Conservation (phyloP, 768 basidiomycete species). For the Leucosporidium scottii region DNA sequence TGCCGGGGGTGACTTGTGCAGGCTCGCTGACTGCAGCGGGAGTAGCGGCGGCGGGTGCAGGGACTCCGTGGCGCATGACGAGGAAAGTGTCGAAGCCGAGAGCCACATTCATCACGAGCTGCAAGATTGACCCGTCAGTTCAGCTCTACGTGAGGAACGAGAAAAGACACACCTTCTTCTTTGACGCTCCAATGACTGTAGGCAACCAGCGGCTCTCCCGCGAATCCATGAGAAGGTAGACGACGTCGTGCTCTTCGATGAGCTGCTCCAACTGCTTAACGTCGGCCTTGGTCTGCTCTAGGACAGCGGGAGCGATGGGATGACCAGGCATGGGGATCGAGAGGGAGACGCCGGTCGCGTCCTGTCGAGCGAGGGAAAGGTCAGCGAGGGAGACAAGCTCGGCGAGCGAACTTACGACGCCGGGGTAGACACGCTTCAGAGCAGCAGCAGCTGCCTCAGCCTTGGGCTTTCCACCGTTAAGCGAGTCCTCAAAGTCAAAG, state of each 20-base stretch:
- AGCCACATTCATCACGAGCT: slow-evolving; percentile 91
- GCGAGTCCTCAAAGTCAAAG: slow-evolving; percentile 89
- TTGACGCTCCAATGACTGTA: slow-evolving; percentile 73
- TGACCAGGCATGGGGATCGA: slow-evolving; percentile 98
- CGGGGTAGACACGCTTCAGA: slow-evolving; percentile 83
- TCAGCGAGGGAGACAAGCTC: not conserved
- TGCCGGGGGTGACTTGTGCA: not conserved
- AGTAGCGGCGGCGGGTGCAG: slow-evolving; percentile 40
- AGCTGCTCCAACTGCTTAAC: slow-evolving; percentile 66
- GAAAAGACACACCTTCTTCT: slow-evolving; percentile 60
- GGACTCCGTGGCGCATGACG: slow-evolving; percentile 89
- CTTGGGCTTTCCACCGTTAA: slow-evolving; percentile 88
- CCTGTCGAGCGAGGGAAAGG: slow-evolving; percentile 49
- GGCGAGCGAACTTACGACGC: slow-evolving; percentile 57
- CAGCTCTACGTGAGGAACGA: not conserved
- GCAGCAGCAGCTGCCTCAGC: slow-evolving; percentile 80
- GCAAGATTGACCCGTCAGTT: not conserved
- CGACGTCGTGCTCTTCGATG: slow-evolving; percentile 75
- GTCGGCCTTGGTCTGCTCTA: slow-evolving; percentile 58
- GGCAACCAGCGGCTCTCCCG: slow-evolving; percentile 95
- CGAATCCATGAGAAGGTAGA: slow-evolving; percentile 97
- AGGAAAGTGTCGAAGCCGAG: slow-evolving; percentile 92
- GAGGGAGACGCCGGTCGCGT: slow-evolving; percentile 68
- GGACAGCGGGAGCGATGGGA: slow-evolving; percentile 58
- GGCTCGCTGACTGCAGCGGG: not conserved